Evolutionary conservation across 345 rosid genomes (phyloP).

Genomic region (Linum lewisii): DNA sequence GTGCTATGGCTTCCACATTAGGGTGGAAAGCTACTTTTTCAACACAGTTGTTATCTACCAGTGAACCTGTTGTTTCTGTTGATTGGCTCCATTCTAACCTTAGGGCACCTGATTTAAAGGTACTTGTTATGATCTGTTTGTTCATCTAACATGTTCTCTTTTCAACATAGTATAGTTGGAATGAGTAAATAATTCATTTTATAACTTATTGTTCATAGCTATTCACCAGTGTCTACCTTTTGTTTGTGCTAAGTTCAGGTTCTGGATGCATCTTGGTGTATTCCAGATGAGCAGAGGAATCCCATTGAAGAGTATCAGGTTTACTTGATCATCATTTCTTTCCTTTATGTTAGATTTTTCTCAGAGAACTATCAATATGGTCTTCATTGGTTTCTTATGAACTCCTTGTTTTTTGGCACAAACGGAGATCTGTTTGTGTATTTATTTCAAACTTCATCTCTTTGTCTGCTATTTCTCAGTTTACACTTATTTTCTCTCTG

Average conservation of each 20-base stretch:
- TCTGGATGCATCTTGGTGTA: constrained; percentile 96
- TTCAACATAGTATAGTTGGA: no score
- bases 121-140: no score
- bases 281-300: constrained; percentile 97
- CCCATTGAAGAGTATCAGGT: constrained; percentile 99
- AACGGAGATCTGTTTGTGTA: neutral
- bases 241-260: constrained; percentile 31
- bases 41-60: constrained; percentile 35
- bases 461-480: no score
- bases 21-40: constrained; percentile 34
- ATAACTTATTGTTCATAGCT: no score
- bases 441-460: neutral
- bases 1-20: constrained; percentile 41
- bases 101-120: constrained; percentile 76
- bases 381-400: neutral
- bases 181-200: no score
- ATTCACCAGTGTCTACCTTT: neutral
- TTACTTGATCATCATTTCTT: constrained; percentile 2
- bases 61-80: constrained; percentile 79
- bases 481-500: no score
- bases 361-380: neutral
- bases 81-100: constrained; percentile 92
- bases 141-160: no score
- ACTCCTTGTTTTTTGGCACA: no score
- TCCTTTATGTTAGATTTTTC: neutral